Conservation (phyloP, 768 basidiomycete species). For the Phaeolepiota aurea region DNA sequence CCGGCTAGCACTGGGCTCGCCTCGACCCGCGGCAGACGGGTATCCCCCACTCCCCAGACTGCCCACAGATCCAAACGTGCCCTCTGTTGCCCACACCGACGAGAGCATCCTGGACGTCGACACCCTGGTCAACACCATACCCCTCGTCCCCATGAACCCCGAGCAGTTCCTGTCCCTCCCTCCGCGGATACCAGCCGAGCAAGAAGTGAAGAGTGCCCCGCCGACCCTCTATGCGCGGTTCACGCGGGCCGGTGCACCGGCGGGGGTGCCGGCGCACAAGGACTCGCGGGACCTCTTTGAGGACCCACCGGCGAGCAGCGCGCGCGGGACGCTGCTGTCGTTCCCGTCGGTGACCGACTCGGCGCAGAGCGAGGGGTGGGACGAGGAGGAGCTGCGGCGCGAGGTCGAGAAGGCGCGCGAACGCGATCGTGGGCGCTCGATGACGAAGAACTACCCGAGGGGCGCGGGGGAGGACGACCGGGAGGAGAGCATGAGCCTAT, state of each 20-base stretch:
- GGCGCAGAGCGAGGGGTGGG: slow-evolving; percentile 30
- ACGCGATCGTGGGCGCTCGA: slow-evolving; percentile 24
- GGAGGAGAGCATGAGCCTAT: slow-evolving; percentile 56
- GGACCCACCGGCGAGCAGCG: slow-evolving; percentile 11
- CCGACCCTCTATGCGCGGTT: slow-evolving; percentile 31
- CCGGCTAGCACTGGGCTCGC: slow-evolving; percentile 28
- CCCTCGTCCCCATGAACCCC: neutral
- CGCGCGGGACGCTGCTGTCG: slow-evolving; percentile 29
- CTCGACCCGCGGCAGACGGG: slow-evolving; percentile 12
- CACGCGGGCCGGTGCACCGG: slow-evolving; percentile 10
- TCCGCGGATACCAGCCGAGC: slow-evolving; percentile 19
- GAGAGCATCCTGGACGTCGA: slow-evolving; percentile 1
- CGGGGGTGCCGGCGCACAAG: slow-evolving; percentile 15
- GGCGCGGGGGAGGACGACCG: slow-evolving; percentile 43
- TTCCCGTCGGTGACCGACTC: slow-evolving; percentile 50
- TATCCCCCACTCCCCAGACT: slow-evolving; percentile 25
- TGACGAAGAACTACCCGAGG: slow-evolving; percentile 35
- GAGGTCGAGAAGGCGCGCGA: slow-evolving; percentile 14
- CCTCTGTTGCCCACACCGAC: slow-evolving; percentile 11
- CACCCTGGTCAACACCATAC: neutral
- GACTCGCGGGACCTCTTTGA: slow-evolving; percentile 31
- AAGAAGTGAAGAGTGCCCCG: slow-evolving; percentile 36
- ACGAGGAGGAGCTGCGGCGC: slow-evolving; percentile 16
- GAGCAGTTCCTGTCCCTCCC: slow-evolving; percentile 24
- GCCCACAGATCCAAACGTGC: slow-evolving; percentile 11